A percentile compares a stretch with the other conserved stretches of the same genome.
Evolutionary conservation across 345 rosid genomes (phyloP).

Genomic region (Rubroshorea leprosula): DNA sequence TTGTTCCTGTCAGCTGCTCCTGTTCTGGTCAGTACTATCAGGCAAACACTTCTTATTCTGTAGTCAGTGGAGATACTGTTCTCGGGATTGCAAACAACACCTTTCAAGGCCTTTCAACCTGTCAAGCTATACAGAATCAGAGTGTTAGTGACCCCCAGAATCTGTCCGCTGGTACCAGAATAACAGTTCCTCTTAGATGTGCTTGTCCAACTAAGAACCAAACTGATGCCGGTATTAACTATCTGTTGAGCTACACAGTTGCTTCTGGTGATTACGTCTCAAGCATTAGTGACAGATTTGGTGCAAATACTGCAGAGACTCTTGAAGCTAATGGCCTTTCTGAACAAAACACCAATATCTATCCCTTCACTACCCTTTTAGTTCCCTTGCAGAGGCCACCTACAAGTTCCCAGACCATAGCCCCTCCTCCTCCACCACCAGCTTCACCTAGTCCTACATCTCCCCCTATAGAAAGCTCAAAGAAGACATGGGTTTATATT

Average conservation of each 20-base stretch:
- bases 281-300: constrained; percentile 33
- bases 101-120: constrained; percentile 67
- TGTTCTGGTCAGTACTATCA: constrained; percentile 56
- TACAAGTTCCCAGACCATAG: constrained; percentile 28
- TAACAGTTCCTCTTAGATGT: constrained; percentile 50
- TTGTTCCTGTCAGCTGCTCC: constrained; percentile 66
- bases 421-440: constrained; percentile 25
- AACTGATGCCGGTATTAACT: constrained; percentile 24
- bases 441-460: constrained; percentile 26
- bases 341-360: constrained; percentile 19
- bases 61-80: constrained; percentile 20
- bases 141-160: constrained; percentile 8
- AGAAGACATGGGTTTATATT: constrained; percentile 52
- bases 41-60: constrained; percentile 41
- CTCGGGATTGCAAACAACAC: constrained; percentile 46
- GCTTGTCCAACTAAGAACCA: constrained; percentile 68
- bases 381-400: constrained; percentile 45
- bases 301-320: constrained; percentile 25
- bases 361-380: constrained; percentile 45
- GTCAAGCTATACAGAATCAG: constrained; percentile 59
- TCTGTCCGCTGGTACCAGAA: constrained; percentile 27
- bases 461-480: constrained; percentile 21
- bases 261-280: constrained; percentile 25
- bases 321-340: constrained; percentile 37
- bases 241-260: constrained; percentile 40